Conservation (phyloP, 257 asterid genomes). For the Forsythia suspensa region DNA sequence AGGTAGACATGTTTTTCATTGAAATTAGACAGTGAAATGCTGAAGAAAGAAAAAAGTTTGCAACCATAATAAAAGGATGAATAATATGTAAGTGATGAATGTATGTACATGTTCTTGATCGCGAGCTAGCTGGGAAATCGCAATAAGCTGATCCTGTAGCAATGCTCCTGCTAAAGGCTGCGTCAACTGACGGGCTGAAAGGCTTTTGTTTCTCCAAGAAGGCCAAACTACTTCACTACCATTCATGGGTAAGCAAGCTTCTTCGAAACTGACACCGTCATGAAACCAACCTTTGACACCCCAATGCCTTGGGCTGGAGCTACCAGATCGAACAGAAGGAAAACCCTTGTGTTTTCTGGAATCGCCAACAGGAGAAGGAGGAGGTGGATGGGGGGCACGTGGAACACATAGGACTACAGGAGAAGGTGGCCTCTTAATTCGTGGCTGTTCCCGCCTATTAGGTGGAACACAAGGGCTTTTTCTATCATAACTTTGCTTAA, state of each 20-base stretch:
- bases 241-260: conserved; percentile 77
- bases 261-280: conserved; percentile 87
- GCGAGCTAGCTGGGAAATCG: conserved; percentile 91
- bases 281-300: conserved; percentile 98
- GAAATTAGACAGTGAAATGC: conserved; percentile 21
- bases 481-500: conserved; percentile 74
- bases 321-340: conserved; percentile 96
- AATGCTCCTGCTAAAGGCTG: conserved; percentile 92
- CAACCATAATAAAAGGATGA: conserved; percentile 19
- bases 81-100: conserved; percentile 7
- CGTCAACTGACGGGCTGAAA: conserved; percentile 72
- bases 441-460: conserved; percentile 85
- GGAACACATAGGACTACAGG: conserved; percentile 99
- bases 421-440: conserved; percentile 95
- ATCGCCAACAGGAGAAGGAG: conserved; percentile 93
- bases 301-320: conserved; percentile 99
- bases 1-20: conserved; percentile 16
- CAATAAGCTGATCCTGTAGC: conserved; percentile 94
- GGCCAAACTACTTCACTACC: conserved; percentile 97
- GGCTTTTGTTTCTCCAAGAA: conserved; percentile 91
- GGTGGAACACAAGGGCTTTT: conserved; percentile 97
- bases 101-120: conserved; percentile 89
- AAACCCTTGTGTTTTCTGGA: conserved; percentile 91
- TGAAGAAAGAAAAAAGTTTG: conserved; percentile 4
- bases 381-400: conserved; percentile 96